Evolutionary conservation across 768 basidiomycete species (phyloP), one percentile per base, ranked within the genome.

Genomic region (Pleurotus eryngii): DNA sequence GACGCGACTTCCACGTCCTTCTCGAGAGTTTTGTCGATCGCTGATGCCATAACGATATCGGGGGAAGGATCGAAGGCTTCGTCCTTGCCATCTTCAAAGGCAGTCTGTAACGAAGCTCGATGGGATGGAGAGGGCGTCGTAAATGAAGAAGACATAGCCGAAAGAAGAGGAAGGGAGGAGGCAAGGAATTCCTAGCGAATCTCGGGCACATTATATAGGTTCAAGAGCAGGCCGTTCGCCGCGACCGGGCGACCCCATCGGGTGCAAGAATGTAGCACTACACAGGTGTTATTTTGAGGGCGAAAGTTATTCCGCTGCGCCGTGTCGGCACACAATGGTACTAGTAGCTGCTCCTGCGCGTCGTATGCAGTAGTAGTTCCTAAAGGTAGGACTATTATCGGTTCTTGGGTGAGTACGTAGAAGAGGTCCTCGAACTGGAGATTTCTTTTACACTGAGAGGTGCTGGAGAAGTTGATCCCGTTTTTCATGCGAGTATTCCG

Each of bases 1-100:
- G 57, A 57, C 18, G 58, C 56, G 30, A 49, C 48, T 49, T 64
- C 61, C 7, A 64, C 46, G 3, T 60, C 58, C 49, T 59, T 39
- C 55, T 49, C 58, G 12, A 35, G 47, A 55, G 49, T 50, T 43
- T 55, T 55, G 40, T 18, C 37, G 14, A 18, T 22, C 39, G 54
- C 15, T 24, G 30, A 51, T 11, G 42, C n/a, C n/a, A 45, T 11
- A n/a, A 51, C 37, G 17, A 22, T 51, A 8, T 15, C 22, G 9
- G 49, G 15, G 15, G 49, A 51, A 18, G 49, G 2, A 51, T 27
- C 49, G 12, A 51, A 22, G 30, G 14, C 49, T 8, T n/a, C 27
- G 8, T 9, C 8, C 49, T 51, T 27, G 11, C 17, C 22, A 7
- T 38, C 49, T 30, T 51, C 49, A 17, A 30, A 51, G 22, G 30